Conservation (phyloP, 2,329 filamentous ascomycete genomes). For the Periconia sp. region DNA sequence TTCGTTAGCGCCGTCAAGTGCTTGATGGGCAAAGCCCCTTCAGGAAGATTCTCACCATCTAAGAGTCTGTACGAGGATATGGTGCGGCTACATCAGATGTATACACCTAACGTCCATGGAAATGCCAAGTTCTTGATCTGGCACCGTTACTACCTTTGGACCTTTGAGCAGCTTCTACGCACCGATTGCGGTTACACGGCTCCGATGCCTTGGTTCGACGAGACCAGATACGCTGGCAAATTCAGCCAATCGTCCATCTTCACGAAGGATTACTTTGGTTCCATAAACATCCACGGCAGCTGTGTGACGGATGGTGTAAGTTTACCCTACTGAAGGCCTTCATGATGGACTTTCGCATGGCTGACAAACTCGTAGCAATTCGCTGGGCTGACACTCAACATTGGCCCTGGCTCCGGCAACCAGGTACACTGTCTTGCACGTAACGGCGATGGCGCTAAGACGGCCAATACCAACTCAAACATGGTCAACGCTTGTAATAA, state of each 20-base stretch:
- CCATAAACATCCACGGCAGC: slow-evolving; percentile 23
- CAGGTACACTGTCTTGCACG: slow-evolving; percentile 38
- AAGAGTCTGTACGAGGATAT: slow-evolving; percentile 42
- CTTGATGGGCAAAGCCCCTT: slow-evolving; percentile 27
- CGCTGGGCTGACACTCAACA: slow-evolving; percentile 36
- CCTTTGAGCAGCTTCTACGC: slow-evolving; percentile 50
- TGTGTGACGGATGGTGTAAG: slow-evolving; percentile 44
- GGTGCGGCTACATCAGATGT: slow-evolving; percentile 40
- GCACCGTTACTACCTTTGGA: slow-evolving; percentile 52
- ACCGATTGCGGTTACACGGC: slow-evolving; percentile 51
- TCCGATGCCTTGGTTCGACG: slow-evolving; percentile 47
- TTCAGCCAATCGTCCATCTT: slow-evolving; percentile 39
- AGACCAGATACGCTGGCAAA: slow-evolving; percentile 38
- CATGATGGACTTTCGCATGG: neutral
- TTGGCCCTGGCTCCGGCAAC: slow-evolving; percentile 37
- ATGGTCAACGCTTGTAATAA: slow-evolving; percentile 37
- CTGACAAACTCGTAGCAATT: slow-evolving; percentile 34
- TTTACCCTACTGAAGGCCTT: slow-evolving; percentile 1
- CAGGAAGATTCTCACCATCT: slow-evolving; percentile 31
- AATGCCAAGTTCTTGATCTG: slow-evolving; percentile 50
- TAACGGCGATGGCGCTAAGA: slow-evolving; percentile 30
- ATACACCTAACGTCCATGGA: slow-evolving; percentile 41
- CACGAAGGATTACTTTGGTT: slow-evolving; percentile 33
- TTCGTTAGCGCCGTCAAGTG: slow-evolving; percentile 39
- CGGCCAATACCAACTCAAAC: slow-evolving; percentile 31